These are phyloP conservation scores for Pyrrhoderma lamaoense DNA, from an alignment of 1,284 basidiomycete genomes.

Conservation along the genomic window DNA sequence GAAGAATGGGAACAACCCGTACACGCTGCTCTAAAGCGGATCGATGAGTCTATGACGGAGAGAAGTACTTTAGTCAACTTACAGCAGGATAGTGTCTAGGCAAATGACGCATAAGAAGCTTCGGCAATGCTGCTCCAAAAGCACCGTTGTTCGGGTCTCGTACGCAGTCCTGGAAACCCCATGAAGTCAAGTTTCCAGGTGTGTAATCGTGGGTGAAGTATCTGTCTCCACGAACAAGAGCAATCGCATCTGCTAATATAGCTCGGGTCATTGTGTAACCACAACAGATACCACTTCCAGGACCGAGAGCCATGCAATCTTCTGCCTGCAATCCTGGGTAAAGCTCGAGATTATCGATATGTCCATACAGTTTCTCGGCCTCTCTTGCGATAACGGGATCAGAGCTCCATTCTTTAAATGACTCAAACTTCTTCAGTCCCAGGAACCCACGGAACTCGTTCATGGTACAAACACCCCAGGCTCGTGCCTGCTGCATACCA, in stretches of 20 bases:
- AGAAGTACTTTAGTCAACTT: slow-evolving; percentile 2
- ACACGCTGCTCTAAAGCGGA: slow-evolving; percentile 24
- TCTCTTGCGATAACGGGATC: slow-evolving; percentile 40
- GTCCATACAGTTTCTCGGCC: slow-evolving; percentile 43
- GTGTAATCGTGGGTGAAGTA: slow-evolving; percentile 32
- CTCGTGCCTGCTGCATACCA: slow-evolving; percentile 36
- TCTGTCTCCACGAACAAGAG: slow-evolving; percentile 35
- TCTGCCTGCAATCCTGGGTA: slow-evolving; percentile 34
- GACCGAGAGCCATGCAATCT: slow-evolving; percentile 42
- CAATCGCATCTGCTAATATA: slow-evolving; percentile 45
- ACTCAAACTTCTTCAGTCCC: slow-evolving; percentile 35
- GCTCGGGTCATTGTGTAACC: slow-evolving; percentile 42
- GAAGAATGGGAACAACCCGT: slow-evolving; percentile 48
- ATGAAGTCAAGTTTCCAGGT: slow-evolving; percentile 27
- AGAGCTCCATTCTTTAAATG: slow-evolving; percentile 51
- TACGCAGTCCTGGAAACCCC: slow-evolving; percentile 26
- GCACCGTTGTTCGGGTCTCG: slow-evolving; percentile 24
- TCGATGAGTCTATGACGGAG: too few relatives aligned
- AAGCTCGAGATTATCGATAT: slow-evolving; percentile 49
- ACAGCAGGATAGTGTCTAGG: slow-evolving; percentile 36
- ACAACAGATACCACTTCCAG: slow-evolving; percentile 42
- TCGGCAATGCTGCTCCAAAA: slow-evolving; percentile 22
- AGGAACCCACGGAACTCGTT: slow-evolving; percentile 53
- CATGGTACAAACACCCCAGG: slow-evolving; percentile 37
- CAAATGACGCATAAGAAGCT: slow-evolving; percentile 40